phyloP scores from a whole-genome alignment of 2,329 filamentous ascomycete genomes.

The Pestalotiopsis sp. region DNA sequence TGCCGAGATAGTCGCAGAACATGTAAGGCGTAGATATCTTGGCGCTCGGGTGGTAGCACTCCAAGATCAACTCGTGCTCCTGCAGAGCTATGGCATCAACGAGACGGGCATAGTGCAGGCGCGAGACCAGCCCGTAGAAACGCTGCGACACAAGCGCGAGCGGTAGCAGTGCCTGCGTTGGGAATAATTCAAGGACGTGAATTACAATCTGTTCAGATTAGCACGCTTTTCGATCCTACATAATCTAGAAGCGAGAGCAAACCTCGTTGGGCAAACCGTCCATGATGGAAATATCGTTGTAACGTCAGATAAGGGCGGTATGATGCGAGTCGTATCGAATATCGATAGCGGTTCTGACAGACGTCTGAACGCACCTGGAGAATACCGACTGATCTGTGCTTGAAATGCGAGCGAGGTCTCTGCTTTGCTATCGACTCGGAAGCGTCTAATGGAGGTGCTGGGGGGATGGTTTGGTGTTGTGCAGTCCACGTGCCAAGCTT shows the following conservation, averaged over 20 bases:
- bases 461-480: background rate
- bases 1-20: conserved; percentile 67
- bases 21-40: conserved; percentile 71
- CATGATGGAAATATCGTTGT: conserved; percentile 16
- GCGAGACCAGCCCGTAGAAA: conserved; percentile 64
- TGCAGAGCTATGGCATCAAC: conserved; percentile 59
- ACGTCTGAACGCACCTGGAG: too few species aligned
- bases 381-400: too few species aligned
- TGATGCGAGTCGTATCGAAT: too few species aligned
- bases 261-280: conserved; percentile 39
- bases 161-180: conserved; percentile 56
- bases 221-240: background rate
- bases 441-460: background rate
- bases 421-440: too few species aligned
- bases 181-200: conserved; percentile 50
- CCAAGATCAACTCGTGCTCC: conserved; percentile 71
- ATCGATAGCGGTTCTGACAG: too few species aligned
- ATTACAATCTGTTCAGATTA: conserved; percentile 50
- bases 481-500: background rate
- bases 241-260: background rate
- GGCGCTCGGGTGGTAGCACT: conserved; percentile 76
- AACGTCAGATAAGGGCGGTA: too few species aligned
- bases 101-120: conserved; percentile 67
- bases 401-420: too few species aligned
- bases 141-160: conserved; percentile 63